Evolutionary conservation across 2,329 filamentous ascomycete species (phyloP).

Genomic region (Botrytis cinerea): DNA sequence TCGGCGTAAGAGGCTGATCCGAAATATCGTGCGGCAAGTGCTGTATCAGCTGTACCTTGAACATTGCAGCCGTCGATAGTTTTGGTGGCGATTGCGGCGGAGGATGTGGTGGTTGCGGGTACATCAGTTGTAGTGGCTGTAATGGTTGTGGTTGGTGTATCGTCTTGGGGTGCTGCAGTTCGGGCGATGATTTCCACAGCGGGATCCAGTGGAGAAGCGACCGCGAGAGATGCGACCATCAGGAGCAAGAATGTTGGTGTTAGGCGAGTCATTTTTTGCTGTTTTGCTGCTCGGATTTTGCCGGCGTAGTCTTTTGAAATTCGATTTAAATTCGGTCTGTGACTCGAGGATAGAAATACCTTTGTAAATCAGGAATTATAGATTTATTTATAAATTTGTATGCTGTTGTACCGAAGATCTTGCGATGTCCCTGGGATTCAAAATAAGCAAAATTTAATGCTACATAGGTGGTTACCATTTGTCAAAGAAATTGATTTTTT

Average conservation of each 20-base stretch:
- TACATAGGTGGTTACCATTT: conserved; percentile 5
- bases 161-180: neutral
- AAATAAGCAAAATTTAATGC: neutral
- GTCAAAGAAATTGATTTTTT: neutral
- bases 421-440: neutral
- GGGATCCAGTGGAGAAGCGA: neutral
- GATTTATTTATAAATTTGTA: neutral
- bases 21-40: neutral
- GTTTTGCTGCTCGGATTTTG: neutral
- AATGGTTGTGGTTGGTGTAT: neutral
- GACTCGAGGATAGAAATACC: neutral
- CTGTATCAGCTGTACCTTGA: conserved; percentile 13
- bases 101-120: neutral
- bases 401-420: neutral
- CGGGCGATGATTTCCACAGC: neutral
- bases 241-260: neutral
- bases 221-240: neutral
- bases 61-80: conserved; percentile 17
- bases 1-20: neutral
- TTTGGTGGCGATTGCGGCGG: conserved; percentile 5
- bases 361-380: neutral
- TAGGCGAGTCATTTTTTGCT: conserved; percentile 6
- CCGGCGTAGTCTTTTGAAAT: neutral
- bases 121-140: neutral
- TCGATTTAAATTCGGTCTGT: neutral